These are phyloP conservation scores for Talaromyces thailandensis DNA, from an alignment of 495 filamentous ascomycete species.

Conservation along the genomic window DNA sequence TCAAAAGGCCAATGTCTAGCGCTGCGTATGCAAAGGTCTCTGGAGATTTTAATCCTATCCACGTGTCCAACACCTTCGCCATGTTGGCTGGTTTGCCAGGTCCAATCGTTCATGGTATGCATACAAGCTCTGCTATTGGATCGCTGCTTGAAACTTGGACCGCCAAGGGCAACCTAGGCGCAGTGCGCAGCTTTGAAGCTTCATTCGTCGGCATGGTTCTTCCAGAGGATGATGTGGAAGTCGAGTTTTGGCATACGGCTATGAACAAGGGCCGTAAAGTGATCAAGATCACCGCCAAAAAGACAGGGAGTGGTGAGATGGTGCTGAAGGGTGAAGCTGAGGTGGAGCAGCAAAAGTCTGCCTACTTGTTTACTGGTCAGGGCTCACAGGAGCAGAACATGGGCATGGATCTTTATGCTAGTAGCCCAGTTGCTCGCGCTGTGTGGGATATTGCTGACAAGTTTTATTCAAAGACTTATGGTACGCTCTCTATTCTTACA, in stretches of 20 bases:
- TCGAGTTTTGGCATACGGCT: constrained; percentile 22
- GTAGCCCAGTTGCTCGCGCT: constrained; percentile 18
- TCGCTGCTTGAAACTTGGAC: constrained; percentile 98
- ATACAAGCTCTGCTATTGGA: constrained; percentile 90
- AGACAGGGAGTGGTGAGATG: constrained; percentile 15
- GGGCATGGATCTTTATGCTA: constrained; percentile 33
- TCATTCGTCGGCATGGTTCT: constrained; percentile 29
- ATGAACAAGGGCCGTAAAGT: constrained; percentile 27
- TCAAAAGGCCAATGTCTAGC: constrained; percentile 86
- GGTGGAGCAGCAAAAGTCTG: constrained; percentile 25
- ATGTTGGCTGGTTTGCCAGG: constrained; percentile 73
- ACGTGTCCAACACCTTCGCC: constrained; percentile 91
- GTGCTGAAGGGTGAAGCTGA: constrained; percentile 27
- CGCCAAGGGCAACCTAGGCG: constrained; percentile 59
- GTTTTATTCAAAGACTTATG: constrained; percentile 24
- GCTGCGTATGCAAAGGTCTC: constrained; percentile 96
- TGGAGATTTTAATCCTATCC: constrained; percentile 96
- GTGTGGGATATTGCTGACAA: constrained; percentile 33
- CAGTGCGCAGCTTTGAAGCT: constrained; percentile 16
- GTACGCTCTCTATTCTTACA: constrained; percentile 13
- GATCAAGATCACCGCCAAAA: constrained; percentile 16
- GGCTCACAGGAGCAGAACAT: constrained; percentile 31
- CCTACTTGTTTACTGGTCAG: constrained; percentile 37
- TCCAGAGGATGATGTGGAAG: constrained; percentile 20
- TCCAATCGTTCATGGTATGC: constrained; percentile 71